Base-by-base conservation (phyloP, 495 filamentous ascomycete species). In the Xylaria longipes region DNA sequence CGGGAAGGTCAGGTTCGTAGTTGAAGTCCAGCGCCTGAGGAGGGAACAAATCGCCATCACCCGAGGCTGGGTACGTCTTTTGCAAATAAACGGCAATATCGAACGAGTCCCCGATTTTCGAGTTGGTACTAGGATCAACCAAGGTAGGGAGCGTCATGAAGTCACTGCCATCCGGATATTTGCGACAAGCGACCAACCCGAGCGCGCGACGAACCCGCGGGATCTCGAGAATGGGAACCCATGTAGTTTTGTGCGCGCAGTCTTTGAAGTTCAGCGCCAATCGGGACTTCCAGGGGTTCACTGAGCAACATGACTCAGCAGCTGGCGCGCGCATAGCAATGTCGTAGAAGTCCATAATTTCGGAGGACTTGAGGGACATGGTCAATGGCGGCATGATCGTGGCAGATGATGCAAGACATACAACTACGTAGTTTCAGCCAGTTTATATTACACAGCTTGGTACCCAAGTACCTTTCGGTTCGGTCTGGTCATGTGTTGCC, bases 281-380 rank as follows among this genome's bases (percentile, higher is more conserved):
- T 4, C 89, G 87, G 50, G 81, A 67, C 76, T 91, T 91, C 85
- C 87, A 90, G 4, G 89, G 89, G 76, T 92, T 92, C 5, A 85
- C 85, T 76, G 74, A 56, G 82, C 37, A 82, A 71, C 52, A 56
- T 5, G 52, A 2, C 52, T 56, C 27, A 9, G 76, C 74, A 4
- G 77, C 70, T 63, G 87, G 82, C 9, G 79, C 78, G 1, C 72
- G 58, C 8, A 81, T 80, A 63, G 84, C 82, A 74, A 91, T 89
- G 81, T 91, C 89, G 79, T 90, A 91, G 73, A 89, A 83, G 76
- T 60, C 57, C 57, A 60, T 60, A 20, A 2, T 60, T 60, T 29
- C 20, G 7, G 57, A 37, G 20, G 57, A 17, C 0, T 60, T 60
- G 31, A 22, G 31, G 33, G 57, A 3, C 22, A 58, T 57, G 46